Conservation (phyloP, 495 filamentous ascomycete species). For the Platismatia glauca region DNA sequence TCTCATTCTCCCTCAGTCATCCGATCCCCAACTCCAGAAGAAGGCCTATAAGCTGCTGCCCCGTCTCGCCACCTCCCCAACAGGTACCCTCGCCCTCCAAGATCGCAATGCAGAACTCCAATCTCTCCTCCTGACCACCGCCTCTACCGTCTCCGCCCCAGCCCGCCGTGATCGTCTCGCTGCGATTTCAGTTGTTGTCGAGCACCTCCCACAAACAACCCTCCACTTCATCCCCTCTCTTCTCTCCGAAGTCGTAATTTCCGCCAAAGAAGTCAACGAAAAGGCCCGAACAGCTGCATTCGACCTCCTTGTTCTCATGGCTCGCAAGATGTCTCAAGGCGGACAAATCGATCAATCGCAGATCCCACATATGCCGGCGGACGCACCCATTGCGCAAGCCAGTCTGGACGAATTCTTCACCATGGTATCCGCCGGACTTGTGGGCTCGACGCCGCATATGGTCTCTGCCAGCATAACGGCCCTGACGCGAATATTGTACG, state of each 20-base stretch:
- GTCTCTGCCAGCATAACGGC: conserved; percentile 90
- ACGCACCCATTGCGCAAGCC: conserved; percentile 67
- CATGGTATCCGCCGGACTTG: conserved; percentile 93
- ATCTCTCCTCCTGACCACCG: conserved; percentile 61
- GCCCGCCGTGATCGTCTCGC: conserved; percentile 75
- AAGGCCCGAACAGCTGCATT: conserved; percentile 82
- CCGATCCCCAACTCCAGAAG: conserved; percentile 92
- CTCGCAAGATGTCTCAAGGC: conserved; percentile 64
- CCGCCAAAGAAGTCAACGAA: conserved; percentile 94
- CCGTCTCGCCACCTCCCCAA: conserved; percentile 69
- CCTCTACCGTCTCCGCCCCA: conserved; percentile 74
- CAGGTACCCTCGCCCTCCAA: conserved; percentile 58
- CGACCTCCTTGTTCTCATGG: conserved; percentile 82
- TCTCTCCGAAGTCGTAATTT: conserved; percentile 85
- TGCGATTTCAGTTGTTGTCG: conserved; percentile 69
- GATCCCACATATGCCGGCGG: conserved; percentile 71
- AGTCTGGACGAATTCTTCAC: conserved; percentile 92
- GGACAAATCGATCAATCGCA: conserved; percentile 72
- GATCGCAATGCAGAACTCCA: conserved; percentile 70
- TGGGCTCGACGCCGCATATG: conserved; percentile 87
- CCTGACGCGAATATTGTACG: conserved; percentile 80
- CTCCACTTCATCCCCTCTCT: conserved; percentile 89
- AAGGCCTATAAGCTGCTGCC: conserved; percentile 98
- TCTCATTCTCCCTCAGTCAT: conserved; percentile 58
- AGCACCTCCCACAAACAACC: conserved; percentile 60